Evolutionary conservation across 352 stramenopile genomes (phyloP), one percentile per base, ranked within the genome.

Genomic region (Globisporangium parvum): DNA sequence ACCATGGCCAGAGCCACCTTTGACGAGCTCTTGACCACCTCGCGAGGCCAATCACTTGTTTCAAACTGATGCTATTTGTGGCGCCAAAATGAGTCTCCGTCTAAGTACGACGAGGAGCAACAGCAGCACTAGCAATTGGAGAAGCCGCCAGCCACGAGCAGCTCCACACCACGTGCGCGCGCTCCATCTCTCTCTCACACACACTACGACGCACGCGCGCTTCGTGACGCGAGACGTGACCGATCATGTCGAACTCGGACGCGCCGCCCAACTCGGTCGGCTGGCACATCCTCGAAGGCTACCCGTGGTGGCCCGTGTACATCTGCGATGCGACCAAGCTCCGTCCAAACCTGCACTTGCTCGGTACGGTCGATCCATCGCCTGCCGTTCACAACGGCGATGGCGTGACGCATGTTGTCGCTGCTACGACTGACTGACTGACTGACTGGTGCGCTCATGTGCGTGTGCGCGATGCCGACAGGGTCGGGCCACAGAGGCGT

Each of bases 221-320:
- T 23, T 6, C 17, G 17, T 17, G 41, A 18, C 20, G 17, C 26
- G 26, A 31, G 26, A 31, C 41, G 41, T 26, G 3, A 5, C 20
- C 3, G 6, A 49, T 17, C 12, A 63, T 50, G 57, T 35, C 51
- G 57, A 56, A 45, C 57, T 51, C 35, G 23, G 53, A 45, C 37
- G 46, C 40, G 24, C 42, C 70, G 61, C 67, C 72, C 47, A 88
- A 93, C 65, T 87, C 78, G 6, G 76, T 94, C 41, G 84, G 77
- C 46, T 94, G 84, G 84, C 83, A 87, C 69, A 91, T 94, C 56
- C 72, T 94, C 14, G 81, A 92, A 61, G 84, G 84, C 20, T 91
- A 75, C 65, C 84, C 84, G 9, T 94, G 84, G 84, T 94, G 84
- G 84, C 84, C 84, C 51, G 81, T 92, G 57, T 92, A 88, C 69